A percentile compares a stretch with the other conserved stretches of the same genome.
These are phyloP conservation scores for Mucor mucedo DNA, from an alignment of 371 early-diverging fungal genomes.

Conservation along the genomic window DNA sequence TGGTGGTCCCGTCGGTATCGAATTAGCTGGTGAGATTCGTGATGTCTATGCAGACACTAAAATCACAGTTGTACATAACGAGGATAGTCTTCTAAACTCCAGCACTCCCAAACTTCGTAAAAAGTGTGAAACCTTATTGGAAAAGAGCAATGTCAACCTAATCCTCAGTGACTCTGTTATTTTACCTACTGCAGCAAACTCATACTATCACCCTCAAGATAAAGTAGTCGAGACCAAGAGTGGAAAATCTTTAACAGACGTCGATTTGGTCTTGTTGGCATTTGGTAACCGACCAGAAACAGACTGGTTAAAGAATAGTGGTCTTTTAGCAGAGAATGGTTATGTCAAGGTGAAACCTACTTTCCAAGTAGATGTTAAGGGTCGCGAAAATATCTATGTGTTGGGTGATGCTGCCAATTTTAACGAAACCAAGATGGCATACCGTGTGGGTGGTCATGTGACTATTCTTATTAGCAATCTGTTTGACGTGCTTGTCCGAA, in stretches of 20 bases:
- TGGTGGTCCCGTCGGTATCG: slow-evolving; percentile 63
- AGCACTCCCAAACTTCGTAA: slow-evolving; percentile 32
- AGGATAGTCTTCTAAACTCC: slow-evolving; percentile 29
- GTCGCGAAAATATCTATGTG: slow-evolving; percentile 56
- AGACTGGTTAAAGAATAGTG: slow-evolving; percentile 25
- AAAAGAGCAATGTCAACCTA: slow-evolving; percentile 44
- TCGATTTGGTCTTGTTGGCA: slow-evolving; percentile 58
- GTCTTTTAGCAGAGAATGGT: slow-evolving; percentile 18
- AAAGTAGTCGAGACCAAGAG: slow-evolving; percentile 29
- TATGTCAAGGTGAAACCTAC: slow-evolving; percentile 55
- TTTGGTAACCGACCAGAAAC: slow-evolving; percentile 48
- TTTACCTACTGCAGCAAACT: slow-evolving; percentile 12
- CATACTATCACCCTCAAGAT: slow-evolving; percentile 14
- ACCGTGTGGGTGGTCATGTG: slow-evolving; percentile 31
- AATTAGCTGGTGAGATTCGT: slow-evolving; percentile 59
- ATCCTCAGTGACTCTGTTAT: slow-evolving; percentile 56
- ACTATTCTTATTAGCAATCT: slow-evolving; percentile 39
- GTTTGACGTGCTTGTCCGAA: slow-evolving; percentile 13
- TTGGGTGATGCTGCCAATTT: slow-evolving; percentile 64
- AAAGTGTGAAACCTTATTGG: slow-evolving; percentile 31
- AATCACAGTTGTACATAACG: slow-evolving; percentile 55
- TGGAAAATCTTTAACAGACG: slow-evolving; percentile 37
- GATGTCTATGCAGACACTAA: slow-evolving; percentile 43
- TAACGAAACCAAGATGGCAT: slow-evolving; percentile 57
- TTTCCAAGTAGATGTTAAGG: slow-evolving; percentile 55